Percentiles rank a stretch among this genome's conserved stretches.
Evolutionary conservation across 225 moss, liverwort and hornwort species (phyloP).

Genomic region (Pseudoscleropodium purum): DNA sequence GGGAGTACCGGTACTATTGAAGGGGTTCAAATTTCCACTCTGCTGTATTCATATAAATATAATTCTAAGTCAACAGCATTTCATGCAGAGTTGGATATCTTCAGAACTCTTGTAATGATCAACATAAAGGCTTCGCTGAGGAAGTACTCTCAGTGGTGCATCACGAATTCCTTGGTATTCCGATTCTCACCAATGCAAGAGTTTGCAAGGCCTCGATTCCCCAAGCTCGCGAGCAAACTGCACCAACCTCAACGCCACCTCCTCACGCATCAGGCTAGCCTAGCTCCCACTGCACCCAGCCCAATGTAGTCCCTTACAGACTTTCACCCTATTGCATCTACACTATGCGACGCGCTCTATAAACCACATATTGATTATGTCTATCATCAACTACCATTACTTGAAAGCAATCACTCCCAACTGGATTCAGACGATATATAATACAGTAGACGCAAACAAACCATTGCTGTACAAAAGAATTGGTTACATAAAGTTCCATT

Average conservation of each 20-base stretch:
- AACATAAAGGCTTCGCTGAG: neutral
- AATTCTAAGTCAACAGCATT: neutral
- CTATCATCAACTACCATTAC: neutral
- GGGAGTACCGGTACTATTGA: neutral
- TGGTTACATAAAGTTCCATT: neutral
- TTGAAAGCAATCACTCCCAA: neutral
- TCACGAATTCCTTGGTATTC: neutral
- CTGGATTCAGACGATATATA: neutral
- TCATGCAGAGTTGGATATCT: neutral
- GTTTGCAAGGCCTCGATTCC: conserved; percentile 91
- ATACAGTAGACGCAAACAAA: neutral
- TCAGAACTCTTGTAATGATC: neutral
- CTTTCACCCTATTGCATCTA: conserved; percentile 10
- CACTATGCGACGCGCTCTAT: neutral
- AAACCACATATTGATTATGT: neutral
- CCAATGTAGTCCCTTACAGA: conserved; percentile 16
- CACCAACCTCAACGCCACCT: conserved; percentile 47
- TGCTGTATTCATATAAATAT: neutral
- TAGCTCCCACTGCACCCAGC: conserved; percentile 47
- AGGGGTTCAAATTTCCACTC: neutral
- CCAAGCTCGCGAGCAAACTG: conserved; percentile 98
- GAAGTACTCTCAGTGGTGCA: conserved; percentile 5
- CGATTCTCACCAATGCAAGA: conserved; percentile 73
- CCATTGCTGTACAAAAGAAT: neutral
- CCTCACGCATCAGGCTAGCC: conserved; percentile 48